Base-by-base conservation (phyloP, 495 filamentous ascomycete genomes). In the Podospora australis region DNA sequence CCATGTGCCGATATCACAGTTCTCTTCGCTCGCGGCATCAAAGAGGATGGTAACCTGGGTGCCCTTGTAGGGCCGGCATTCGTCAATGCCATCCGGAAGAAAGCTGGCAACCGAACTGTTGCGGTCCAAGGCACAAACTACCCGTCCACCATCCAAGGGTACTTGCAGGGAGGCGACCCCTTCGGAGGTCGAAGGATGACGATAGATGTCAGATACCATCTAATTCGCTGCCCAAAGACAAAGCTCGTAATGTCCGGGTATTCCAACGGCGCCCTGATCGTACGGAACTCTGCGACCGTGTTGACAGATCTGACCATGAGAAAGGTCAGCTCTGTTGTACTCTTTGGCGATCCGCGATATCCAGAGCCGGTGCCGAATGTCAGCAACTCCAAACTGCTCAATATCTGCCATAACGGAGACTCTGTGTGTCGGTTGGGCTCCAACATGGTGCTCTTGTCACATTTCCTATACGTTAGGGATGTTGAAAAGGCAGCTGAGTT, bases 101-200 rank as follows among this genome's bases (percentile, higher is more conserved):
- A 60, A 11, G 53, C 68, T 29, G 60, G 69, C 3, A 62, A 70
- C 3, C 53, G 61, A 28, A 66, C 68, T 20, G 61, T 80, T 10
- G 69, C 67, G 2, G 64, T 82, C 10, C 78, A 82, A 61, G 80
- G 79, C 25, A 77, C 83, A 0, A 68, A 75, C 23, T 83, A 82
- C 43, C 22, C 48, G 17, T 65, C 67, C 16, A 50, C 52, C 48
- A 39, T 70, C 38, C 34, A 49, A 4, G 66, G 78, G 52, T 78
- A 73, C 44, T 71, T 81, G 39, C 64, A 55, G 3, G 60, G 67
- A 0, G 58, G 30, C 9, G 30, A 34, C 30, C 11, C 11, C 11
- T 4, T 13, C 30, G 30, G 30, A 10, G 16, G 4, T 11, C 2
- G 2, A 3, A 34, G 16, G 9, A 11, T 34, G 30, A 3, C 11